A percentile compares a stretch with the other conserved stretches of the same genome.
These are phyloP conservation scores for Wickerhamomyces subpelliculosus DNA, from an alignment of 805 yeast genomes.

Conservation along the genomic window DNA sequence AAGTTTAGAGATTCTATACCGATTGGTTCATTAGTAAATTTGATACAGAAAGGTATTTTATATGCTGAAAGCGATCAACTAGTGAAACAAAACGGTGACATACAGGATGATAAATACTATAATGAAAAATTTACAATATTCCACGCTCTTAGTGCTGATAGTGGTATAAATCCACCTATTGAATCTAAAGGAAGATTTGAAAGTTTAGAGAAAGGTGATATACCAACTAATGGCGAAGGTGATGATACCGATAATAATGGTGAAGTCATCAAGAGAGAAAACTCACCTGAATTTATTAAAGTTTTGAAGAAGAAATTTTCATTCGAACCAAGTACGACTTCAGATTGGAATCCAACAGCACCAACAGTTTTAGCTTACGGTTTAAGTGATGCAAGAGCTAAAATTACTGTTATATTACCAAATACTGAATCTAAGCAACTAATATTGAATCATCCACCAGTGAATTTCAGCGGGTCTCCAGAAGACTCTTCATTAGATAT, in stretches of 20 bases:
- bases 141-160: conserved; percentile 43
- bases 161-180: conserved; percentile 24
- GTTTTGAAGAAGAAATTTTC: conserved; percentile 31
- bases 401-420: conserved; percentile 30
- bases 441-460: conserved; percentile 27
- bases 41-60: conserved; percentile 82
- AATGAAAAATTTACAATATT: conserved; percentile 41
- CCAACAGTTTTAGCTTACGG: conserved; percentile 48
- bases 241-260: conserved; percentile 2
- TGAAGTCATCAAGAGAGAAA: conserved; percentile 3
- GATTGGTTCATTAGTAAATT: conserved; percentile 73
- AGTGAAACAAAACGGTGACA: conserved; percentile 30
- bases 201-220: conserved; percentile 3
- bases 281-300: conserved; percentile 23
- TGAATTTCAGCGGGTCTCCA: conserved; percentile 9
- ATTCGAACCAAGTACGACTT: conserved; percentile 37
- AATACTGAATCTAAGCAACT: conserved; percentile 15
- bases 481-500: conserved; percentile 16
- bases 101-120: conserved; percentile 18
- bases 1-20: conserved; percentile 47
- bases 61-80: conserved; percentile 65
- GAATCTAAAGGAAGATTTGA: conserved; percentile 25
- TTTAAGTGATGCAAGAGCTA: conserved; percentile 38
- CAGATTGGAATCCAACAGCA: conserved; percentile 52
- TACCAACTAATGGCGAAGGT: conserved; percentile 4